Evolutionary conservation across 2,329 filamentous ascomycete genomes (phyloP).

Genomic region (Lecanicillium sp.): DNA sequence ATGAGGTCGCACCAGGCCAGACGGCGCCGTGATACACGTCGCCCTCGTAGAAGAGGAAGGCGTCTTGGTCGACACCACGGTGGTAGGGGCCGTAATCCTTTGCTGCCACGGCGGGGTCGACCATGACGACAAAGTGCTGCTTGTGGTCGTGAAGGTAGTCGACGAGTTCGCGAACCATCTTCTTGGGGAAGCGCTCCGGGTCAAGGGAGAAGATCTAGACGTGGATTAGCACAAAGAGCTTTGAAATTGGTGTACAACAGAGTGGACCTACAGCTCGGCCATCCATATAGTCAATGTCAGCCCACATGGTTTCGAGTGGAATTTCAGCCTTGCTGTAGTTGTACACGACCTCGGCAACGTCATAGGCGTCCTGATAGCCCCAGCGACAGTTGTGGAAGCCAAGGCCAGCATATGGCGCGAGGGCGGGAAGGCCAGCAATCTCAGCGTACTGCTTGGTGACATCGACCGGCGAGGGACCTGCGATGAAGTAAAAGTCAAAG

Average conservation of each 20-base stretch:
- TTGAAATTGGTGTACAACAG: background rate
- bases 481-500: conserved; percentile 73
- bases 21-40: conserved; percentile 57
- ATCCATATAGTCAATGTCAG: conserved; percentile 34
- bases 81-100: conserved; percentile 38
- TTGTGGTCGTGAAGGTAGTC: conserved; percentile 57
- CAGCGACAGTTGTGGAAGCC: conserved; percentile 72
- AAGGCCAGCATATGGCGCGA: conserved; percentile 77
- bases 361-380: conserved; percentile 70
- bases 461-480: conserved; percentile 60
- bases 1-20: conserved; percentile 66
- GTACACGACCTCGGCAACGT: conserved; percentile 55
- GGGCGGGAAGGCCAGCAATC: conserved; percentile 61
- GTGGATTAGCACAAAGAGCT: conserved; percentile 3
- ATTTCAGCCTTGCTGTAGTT: conserved; percentile 61
- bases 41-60: conserved; percentile 46
- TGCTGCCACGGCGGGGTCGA: conserved; percentile 62
- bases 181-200: conserved; percentile 52
- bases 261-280: conserved; percentile 13
- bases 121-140: conserved; percentile 71
- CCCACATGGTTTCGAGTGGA: conserved; percentile 50
- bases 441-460: conserved; percentile 65
- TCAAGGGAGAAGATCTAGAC: conserved; percentile 52
- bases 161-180: conserved; percentile 57
- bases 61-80: conserved; percentile 32